Evolutionary conservation across 306 rosid species (phyloP), one percentile per base, ranked within the genome.

Genomic region (Citrullus mucosospermus): DNA sequence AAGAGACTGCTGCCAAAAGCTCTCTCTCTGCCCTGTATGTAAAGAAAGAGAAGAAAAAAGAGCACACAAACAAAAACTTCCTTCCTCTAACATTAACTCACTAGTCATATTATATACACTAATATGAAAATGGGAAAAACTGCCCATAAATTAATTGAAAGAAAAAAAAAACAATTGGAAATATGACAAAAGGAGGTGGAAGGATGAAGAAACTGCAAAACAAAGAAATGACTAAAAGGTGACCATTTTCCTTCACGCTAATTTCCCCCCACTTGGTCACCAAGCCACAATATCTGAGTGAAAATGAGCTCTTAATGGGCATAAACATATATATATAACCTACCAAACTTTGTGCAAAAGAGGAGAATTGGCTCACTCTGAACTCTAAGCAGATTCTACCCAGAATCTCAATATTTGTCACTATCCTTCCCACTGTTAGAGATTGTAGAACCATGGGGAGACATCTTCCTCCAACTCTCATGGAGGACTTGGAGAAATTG

Each of bases 71-170:
- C 70, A 16, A 28, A 71, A 71, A 25, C 77, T 71, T 71, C 48
- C 76, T 44, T 69, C 58, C 78, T 77, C 87, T 81, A n/a, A 9
- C 84, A 84, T 87, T 72, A 85, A 80, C 82, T 84, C 81, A 65
- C 51, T 77, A 70, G 79, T 78, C 82, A 72, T 72, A 48, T 83
- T 89, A 93, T 92, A 82, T 85, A 94, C 93, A 90, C 90, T 94
- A 89, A 84, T 88, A 83, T 83, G 80, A 77, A 79, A 81, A 82
- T 87, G 88, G 86, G 25, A 12, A 22, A 78, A 85, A 69, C 41
- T 72, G 76, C 93, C 93, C 84, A 81, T 65, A 80, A 78, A 85
- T 78, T 78, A 79, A 91, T 75, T 81, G 82, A 87, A 85, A 85
- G 80, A 83, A 44, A 8, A 48, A 48, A 76, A 83, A 61, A 41